Percentiles rank a stretch among this genome's conserved stretches.
These are phyloP conservation scores for Argentina anserina DNA, from an alignment of 306 rosid genomes.

Conservation along the genomic window DNA sequence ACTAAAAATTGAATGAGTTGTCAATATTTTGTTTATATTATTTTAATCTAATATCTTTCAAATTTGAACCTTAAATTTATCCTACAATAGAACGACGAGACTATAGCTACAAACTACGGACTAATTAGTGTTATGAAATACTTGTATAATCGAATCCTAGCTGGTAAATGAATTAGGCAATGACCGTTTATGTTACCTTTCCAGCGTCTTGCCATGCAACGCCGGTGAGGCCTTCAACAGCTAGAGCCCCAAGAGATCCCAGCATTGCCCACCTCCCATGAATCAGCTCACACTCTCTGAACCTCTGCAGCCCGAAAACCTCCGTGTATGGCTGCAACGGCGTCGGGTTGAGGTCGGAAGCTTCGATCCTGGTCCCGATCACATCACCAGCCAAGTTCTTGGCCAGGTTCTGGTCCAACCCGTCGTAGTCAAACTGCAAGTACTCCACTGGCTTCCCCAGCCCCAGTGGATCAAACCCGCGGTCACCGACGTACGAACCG, in stretches of 20 bases:
- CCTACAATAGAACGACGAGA: no score
- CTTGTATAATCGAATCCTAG: no score
- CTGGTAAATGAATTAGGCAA: no score
- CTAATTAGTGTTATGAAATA: no score
- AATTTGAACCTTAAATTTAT: no score
- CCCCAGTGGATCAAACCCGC: conserved; percentile 72
- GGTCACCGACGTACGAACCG: conserved; percentile 56
- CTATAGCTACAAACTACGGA: no score
- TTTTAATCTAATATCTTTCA: no score
- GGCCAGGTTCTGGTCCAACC: conserved; percentile 76
- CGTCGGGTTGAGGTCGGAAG: conserved; percentile 46
- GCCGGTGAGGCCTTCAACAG: conserved; percentile 71
- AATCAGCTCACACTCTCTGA: conserved; percentile 72
- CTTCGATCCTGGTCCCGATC: conserved; percentile 57
- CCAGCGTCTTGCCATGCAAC: conserved; percentile 93
- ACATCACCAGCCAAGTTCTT: conserved; percentile 61
- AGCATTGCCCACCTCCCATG: conserved; percentile 92
- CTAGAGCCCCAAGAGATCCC: conserved; percentile 70
- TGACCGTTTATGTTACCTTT: conserved; percentile 51
- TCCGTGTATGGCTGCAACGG: conserved; percentile 80
- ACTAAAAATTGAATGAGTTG: no score
- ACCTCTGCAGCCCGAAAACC: conserved; percentile 77
- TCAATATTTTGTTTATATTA: no score
- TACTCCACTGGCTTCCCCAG: conserved; percentile 65
- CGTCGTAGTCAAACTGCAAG: conserved; percentile 63